phyloP scores from a whole-genome alignment of 1,139 yeast genomes.

The Sugiyamaella xylanicola region DNA sequence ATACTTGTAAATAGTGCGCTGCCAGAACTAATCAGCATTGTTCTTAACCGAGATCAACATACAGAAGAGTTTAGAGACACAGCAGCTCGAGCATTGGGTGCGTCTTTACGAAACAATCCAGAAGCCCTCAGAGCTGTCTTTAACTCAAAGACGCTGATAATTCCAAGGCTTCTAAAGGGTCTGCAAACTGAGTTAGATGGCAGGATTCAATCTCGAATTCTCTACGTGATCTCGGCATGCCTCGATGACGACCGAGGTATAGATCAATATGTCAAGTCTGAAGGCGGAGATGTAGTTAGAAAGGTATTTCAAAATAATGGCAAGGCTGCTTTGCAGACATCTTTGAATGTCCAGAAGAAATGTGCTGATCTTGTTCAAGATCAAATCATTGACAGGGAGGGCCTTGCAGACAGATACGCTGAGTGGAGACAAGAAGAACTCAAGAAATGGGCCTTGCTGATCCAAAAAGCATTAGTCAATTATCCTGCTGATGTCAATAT shows the following conservation, averaged over 20 bases:
- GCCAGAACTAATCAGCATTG: slow-evolving; percentile 34
- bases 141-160: slow-evolving; percentile 19
- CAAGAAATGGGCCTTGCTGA: slow-evolving; percentile 27
- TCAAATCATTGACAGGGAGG: slow-evolving; percentile 17
- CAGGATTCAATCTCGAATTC: slow-evolving; percentile 31
- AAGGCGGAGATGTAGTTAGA: slow-evolving; percentile 33
- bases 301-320: slow-evolving; percentile 18
- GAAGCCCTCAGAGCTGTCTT: slow-evolving; percentile 52
- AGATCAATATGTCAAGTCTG: slow-evolving; percentile 24
- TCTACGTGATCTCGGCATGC: slow-evolving; percentile 39
- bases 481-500: slow-evolving; percentile 17
- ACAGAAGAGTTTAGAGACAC: slow-evolving; percentile 34
- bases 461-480: slow-evolving; percentile 26
- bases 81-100: slow-evolving; percentile 42
- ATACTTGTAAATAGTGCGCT: slow-evolving; percentile 41
- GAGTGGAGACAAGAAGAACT: slow-evolving; percentile 27
- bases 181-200: slow-evolving; percentile 26
- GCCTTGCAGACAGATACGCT: slow-evolving; percentile 1
- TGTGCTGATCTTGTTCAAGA: slow-evolving; percentile 21
- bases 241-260: slow-evolving; percentile 28
- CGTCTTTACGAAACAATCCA: slow-evolving; percentile 66
- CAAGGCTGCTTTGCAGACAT: not conserved
- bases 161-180: slow-evolving; percentile 26
- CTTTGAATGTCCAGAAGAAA: slow-evolving; percentile 11
- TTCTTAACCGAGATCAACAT: slow-evolving; percentile 27